A percentile compares a stretch with the other conserved stretches of the same genome.
These are phyloP conservation scores for Xanthoconium stramineum DNA, from an alignment of 768 basidiomycete genomes.

Conservation along the genomic window DNA sequence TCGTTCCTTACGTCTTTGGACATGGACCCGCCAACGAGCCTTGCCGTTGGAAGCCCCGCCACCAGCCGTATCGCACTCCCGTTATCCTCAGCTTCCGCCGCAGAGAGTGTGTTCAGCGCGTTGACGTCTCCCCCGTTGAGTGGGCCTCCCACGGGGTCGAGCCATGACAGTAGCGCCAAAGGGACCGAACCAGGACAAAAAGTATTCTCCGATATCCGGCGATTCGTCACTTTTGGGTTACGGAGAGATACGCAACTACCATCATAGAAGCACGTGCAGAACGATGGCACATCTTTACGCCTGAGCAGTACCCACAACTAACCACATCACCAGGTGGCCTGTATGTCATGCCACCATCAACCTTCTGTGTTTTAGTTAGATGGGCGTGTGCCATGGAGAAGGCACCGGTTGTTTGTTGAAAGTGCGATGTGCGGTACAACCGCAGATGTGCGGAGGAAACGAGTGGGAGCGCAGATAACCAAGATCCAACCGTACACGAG, in stretches of 20 bases:
- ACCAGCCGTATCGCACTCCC: slow-evolving; percentile 60
- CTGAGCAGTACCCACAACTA: neutral
- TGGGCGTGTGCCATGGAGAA: neutral
- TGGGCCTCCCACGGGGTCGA: slow-evolving; percentile 62
- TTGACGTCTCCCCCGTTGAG: slow-evolving; percentile 59
- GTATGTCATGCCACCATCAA: slow-evolving; percentile 12
- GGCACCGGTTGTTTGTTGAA: neutral
- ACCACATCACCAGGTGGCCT: neutral
- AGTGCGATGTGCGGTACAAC: slow-evolving; percentile 17
- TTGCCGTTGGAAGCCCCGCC: slow-evolving; percentile 63
- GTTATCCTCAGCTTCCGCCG: slow-evolving; percentile 30
- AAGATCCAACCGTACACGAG: slow-evolving; percentile 1
- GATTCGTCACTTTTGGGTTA: slow-evolving; percentile 87
- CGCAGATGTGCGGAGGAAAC: slow-evolving; percentile 7
- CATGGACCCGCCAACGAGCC: slow-evolving; percentile 79
- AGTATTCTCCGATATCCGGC: slow-evolving; percentile 84
- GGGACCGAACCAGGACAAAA: slow-evolving; percentile 46
- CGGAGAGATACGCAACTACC: slow-evolving; percentile 57
- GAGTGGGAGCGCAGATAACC: slow-evolving; percentile 2
- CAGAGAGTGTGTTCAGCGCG: slow-evolving; percentile 58
- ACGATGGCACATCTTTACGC: neutral
- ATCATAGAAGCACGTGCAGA: slow-evolving; percentile 11
- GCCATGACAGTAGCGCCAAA: slow-evolving; percentile 39
- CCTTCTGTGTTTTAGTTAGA: neutral
- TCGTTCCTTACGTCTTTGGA: slow-evolving; percentile 94